Base-by-base conservation (phyloP, 2,329 filamentous ascomycete species). In the Calonectria naviculata region DNA sequence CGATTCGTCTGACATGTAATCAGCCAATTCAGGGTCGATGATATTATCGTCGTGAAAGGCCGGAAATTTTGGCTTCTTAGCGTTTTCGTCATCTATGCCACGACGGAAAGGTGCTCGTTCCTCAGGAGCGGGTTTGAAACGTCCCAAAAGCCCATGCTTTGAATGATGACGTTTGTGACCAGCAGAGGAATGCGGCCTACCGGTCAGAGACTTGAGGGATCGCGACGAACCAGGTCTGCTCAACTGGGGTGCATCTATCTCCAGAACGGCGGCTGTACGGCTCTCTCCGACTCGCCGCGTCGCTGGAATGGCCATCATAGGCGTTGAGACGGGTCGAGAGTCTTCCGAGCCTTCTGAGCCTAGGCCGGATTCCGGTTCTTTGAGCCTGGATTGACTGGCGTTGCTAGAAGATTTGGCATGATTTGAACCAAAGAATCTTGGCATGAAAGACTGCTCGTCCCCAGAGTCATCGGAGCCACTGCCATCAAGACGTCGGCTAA, bases 21-120 rank as follows among this genome's bases (percentile, higher is more conserved):
- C 94, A 6, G 95, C 96, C 65, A 99, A 86, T 79, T 99, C 97
- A 1, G 97, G 97, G 80, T 99, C 97, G 76, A 99, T 98, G 76
- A 99, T 98, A 80, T 97, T 98, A 85, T 99, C 97, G 79, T 97
- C 95, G 81, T 99, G 97, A 77, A 99, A 98, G n/a, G 95, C 95
- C 19, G 95, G 93, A 41, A 98, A 88, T 47, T 91, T 91, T 9
- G 90, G 86, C 73, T 92, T 93, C 73, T 89, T 91, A 5, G 88
- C 85, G 58, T 88, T 84, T 70, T 95, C 93, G 64, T 97, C 91
- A 12, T 86, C 91, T 21, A 88, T 86, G 13, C 91, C 88, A 70
- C 93, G 93, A 66, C 95, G 94, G 75, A 98, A 98, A 0, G 97
- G 97, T 0, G 94, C 96, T 68, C 94, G 90, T 72, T 98, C 94